Evolutionary conservation across 78 protist species (phyloP), one percentile per base, ranked within the genome.

Genomic region (Chrysochromulina tobinii): DNA sequence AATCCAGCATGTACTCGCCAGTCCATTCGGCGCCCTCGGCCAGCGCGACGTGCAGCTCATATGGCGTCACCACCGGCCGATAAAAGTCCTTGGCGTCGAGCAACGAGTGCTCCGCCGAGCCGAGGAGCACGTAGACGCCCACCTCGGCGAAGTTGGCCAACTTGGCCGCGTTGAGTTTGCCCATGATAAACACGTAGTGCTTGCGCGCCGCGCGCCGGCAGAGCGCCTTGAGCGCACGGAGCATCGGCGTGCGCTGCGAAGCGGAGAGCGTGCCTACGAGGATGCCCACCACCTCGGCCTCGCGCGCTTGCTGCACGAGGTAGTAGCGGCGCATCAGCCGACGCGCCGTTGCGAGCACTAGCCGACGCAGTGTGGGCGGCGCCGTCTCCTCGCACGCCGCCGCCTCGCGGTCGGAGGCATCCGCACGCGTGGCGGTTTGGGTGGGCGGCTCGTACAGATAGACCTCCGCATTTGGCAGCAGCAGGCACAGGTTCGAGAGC

Each of bases 111-210:
- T 95, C 96, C 12, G 97, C 93, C 27, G 97, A 96, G 61, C 97
- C 97, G 21, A 96, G 93, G 59, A 94, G 58, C 1, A 95, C 97
- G 64, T 66, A 96, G 11, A 90, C 84, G 73, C 95, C 97, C 64
- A 96, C 90, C 91, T 97, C 98, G 89, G 77, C 51, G 51, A 97
- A 97, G 81, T 97, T 97, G 12, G 97, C 98, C 72, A 97, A 73
- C 94, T 97, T 97, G 61, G 97, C 93, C 18, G 87, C 93, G 73
- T 97, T 97, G 57, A 97, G 84, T 83, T 95, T 95, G 58, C 97
- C 97, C 81, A 97, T 91, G 9, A 96, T 86, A 51, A 97, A 90
- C 21, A 93, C 93, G 90, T 94, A 96, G 54, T 72, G 84, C 72
- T 92, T 94, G 93, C 94, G 94, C 38, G 95, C 98, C 3, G 93